Percentiles rank a stretch among this genome's conserved stretches.
Conservation (phyloP, 176 grass and related monocot species). For the Rhynchospora breviuscula region DNA sequence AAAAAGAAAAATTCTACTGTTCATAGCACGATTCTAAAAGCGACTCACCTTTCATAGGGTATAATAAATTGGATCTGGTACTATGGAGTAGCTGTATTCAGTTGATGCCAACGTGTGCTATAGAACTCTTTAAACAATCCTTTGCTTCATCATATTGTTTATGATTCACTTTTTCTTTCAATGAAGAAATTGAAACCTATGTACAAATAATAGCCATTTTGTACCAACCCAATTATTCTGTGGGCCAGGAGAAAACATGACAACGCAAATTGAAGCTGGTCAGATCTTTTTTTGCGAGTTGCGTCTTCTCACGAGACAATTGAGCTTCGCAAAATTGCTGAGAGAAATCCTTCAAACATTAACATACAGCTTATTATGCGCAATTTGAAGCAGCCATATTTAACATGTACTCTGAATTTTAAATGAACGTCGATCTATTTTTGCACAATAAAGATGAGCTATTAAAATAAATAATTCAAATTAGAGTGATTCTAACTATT, state of each 20-base stretch:
- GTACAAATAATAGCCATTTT: neutral
- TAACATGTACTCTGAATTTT: neutral
- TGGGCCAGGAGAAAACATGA: neutral
- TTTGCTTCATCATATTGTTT: neutral
- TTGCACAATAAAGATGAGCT: neutral
- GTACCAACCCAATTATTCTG: neutral
- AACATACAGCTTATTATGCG: no score
- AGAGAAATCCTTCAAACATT: neutral
- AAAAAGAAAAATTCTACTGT: no score
- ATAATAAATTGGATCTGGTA: neutral
- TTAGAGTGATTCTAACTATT: neutral
- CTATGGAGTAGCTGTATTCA: slow-evolving; percentile 5
- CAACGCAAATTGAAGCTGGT: neutral
- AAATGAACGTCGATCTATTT: neutral
- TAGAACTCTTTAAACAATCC: neutral
- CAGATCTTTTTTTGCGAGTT: neutral
- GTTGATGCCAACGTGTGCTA: neutral
- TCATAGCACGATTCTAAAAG: no score
- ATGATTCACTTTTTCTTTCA: neutral
- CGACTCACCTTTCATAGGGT: no score
- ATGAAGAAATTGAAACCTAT: neutral
- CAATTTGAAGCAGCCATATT: neutral
- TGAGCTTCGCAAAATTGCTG: neutral
- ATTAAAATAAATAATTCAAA: neutral
- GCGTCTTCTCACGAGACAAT: neutral